Base-by-base conservation (phyloP, 2,329 filamentous ascomycete species). In the Cladophialophora exuberans region DNA sequence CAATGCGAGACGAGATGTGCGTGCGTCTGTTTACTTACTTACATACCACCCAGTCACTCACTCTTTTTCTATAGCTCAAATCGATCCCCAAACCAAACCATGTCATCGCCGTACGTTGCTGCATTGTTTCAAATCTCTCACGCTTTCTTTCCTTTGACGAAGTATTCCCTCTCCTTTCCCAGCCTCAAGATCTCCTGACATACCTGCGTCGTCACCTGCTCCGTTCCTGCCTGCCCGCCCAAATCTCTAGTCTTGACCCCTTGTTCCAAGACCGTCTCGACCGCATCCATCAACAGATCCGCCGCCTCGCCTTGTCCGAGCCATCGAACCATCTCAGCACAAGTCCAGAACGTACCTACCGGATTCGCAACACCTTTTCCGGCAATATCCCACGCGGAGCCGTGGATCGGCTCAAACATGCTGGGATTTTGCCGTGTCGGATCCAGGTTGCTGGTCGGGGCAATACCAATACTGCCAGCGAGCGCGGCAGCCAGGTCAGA, bases 291-390 rank as follows among this genome's bases (percentile, higher is more conserved):
- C 18, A 87, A 70, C 38, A 72, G 70, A 53, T 81, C 77, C 0
- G 83, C 81, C 0, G 83, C 83, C 3, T 78, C 73, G 28, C 79
- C 75, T 54, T 84, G 72, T 0, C 84, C 84, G n/a, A 87, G 67
- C 79, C 84, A 86, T 35, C 78, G 71, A 10, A 87, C 75, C 81
- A 89, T 83, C 74, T 87, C 86, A 4, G 84, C 83, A 0, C 82
- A 84, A 0, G 84, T 85, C 86, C 85, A 88, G 67, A 87, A 86
- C 5, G 84, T 85, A 5, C 80, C 84, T 0, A 87, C 76, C 62
- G 94, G 94, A 84, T 99, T 99, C 70, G 94, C 94, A 66, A 97
- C 87, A 64, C 84, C 88, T 85, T 97, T 90, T 75, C 93, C 93
- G 63, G 91, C 91, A 73, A 97, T 97, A 76, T 97, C 93, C 60